Evolutionary conservation across 768 basidiomycete genomes (phyloP).

Genomic region (Kwoniella dendrophila): DNA sequence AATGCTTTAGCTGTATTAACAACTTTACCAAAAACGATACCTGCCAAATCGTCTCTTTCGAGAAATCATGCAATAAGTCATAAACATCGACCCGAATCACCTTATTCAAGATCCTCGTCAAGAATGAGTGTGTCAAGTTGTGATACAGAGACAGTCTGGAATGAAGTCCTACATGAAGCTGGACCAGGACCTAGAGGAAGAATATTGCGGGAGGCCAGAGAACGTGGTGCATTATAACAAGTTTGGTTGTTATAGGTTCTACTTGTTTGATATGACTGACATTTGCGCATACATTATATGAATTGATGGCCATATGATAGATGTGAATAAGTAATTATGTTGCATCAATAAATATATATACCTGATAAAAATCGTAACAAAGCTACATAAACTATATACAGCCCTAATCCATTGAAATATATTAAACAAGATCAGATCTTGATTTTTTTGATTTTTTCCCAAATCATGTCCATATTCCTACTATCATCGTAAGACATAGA

Average conservation of each 20-base stretch:
- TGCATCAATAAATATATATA: no score
- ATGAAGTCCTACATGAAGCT: slow-evolving; percentile 10
- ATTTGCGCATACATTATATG: no score
- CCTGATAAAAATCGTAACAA: slow-evolving; percentile 3
- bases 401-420: background rate
- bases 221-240: slow-evolving; percentile 22
- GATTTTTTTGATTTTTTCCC: background rate
- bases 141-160: slow-evolving; percentile 2
- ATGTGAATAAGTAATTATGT: no score
- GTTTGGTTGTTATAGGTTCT: background rate
- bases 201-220: slow-evolving; percentile 26
- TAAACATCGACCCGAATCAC: slow-evolving; percentile 6
- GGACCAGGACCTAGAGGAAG: slow-evolving; percentile 32
- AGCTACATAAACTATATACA: slow-evolving; percentile 16
- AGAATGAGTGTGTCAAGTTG: slow-evolving; percentile 10
- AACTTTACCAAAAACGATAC: slow-evolving; percentile 17
- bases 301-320: no score
- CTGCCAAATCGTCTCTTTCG: background rate
- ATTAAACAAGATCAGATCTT: background rate
- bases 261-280: background rate
- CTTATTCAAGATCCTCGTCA: slow-evolving; percentile 8
- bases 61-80: slow-evolving; percentile 15
- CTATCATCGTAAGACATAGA: background rate
- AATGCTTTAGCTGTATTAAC: slow-evolving; percentile 39
- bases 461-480: background rate